Evolutionary conservation across 2,329 filamentous ascomycete species (phyloP).

Genomic region (Curvularia lunata): DNA sequence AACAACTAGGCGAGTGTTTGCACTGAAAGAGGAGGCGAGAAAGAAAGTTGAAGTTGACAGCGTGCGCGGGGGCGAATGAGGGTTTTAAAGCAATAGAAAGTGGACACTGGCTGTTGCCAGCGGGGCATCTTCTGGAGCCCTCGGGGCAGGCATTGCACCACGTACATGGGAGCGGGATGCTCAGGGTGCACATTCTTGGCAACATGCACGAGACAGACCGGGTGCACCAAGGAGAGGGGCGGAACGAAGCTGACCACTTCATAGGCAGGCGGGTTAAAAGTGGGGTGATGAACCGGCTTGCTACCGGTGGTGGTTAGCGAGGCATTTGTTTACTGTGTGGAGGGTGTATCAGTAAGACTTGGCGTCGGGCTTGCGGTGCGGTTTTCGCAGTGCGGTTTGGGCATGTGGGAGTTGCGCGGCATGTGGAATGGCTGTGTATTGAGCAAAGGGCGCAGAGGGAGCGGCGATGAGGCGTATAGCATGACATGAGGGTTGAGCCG

Average conservation of each 20-base stretch:
- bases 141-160: conserved; percentile 9
- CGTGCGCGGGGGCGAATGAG: conserved; percentile 18
- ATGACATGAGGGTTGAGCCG: not conserved
- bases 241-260: conserved; percentile 12
- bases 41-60: conserved; percentile 14
- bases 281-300: conserved; percentile 29
- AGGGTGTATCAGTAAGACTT: conserved; percentile 30
- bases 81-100: conserved; percentile 29
- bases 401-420: not conserved
- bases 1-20: not conserved
- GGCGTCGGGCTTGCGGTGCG: conserved; percentile 27
- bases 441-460: not conserved
- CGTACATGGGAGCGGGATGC: conserved; percentile 17
- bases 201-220: conserved; percentile 18
- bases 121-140: conserved; percentile 17
- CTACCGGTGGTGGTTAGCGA: conserved; percentile 33
- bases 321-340: conserved; percentile 26
- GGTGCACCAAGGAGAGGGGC: conserved; percentile 19
- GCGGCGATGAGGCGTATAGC: not conserved
- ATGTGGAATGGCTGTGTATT: not conserved
- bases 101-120: conserved; percentile 19
- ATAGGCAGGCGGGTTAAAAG: conserved; percentile 31
- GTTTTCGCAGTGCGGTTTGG: conserved; percentile 16
- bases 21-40: not conserved
- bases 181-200: conserved; percentile 30